These are phyloP conservation scores for Musa beccarii DNA, from an alignment of 176 grass and related monocot species.

Conservation along the genomic window DNA sequence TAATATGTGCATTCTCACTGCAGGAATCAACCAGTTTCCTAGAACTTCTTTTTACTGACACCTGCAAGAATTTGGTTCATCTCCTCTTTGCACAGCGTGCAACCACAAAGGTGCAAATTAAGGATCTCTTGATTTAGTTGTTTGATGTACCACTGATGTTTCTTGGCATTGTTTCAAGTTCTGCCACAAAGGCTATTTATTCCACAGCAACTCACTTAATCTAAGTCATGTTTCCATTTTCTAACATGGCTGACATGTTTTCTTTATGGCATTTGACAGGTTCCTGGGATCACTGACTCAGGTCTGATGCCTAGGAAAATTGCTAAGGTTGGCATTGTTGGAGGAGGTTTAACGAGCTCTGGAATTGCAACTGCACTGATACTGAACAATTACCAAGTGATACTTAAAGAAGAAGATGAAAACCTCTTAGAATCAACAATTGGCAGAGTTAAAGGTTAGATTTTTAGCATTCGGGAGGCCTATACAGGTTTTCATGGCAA, in stretches of 20 bases:
- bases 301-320: conserved; percentile 72
- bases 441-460: conserved; percentile 68
- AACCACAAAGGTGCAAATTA: conserved; percentile 59
- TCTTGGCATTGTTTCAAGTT: too few relatives aligned
- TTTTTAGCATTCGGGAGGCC: too few relatives aligned
- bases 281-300: conserved; percentile 73
- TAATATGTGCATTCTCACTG: conserved; percentile 23
- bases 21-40: conserved; percentile 77
- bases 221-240: too few relatives aligned
- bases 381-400: conserved; percentile 72
- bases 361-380: conserved; percentile 89
- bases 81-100: conserved; percentile 78
- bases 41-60: conserved; percentile 73
- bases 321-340: conserved; percentile 67
- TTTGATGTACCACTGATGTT: too few relatives aligned
- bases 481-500: too few relatives aligned
- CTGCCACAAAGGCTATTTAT: too few relatives aligned
- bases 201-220: too few relatives aligned
- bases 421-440: conserved; percentile 64
- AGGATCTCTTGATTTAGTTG: too few relatives aligned
- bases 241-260: neutral
- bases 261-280: conserved; percentile 20
- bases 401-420: conserved; percentile 91
- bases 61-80: conserved; percentile 84
- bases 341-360: conserved; percentile 84